Evolutionary conservation across 371 early-diverging fungal species (phyloP), one percentile per base, ranked within the genome.

Genomic region (Mucor piriformis): DNA sequence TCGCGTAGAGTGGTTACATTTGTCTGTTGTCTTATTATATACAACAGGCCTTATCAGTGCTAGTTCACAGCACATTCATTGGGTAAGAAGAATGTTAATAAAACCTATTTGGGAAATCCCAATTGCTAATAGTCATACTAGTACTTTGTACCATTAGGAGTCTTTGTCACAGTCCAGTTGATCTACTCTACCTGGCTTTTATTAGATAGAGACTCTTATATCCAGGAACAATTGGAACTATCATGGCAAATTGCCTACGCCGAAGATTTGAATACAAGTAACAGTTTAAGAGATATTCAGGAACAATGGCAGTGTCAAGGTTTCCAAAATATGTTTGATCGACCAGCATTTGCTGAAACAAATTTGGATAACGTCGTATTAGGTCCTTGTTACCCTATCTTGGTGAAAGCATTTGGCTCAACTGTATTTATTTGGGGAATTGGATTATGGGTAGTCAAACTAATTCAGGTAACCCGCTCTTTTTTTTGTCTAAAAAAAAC

Each of bases 241-340:
- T 57, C 58, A 15, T 57, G 58, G 58, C n/a, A 57, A 8, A 18
- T 24, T 4, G 27, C 58, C 6, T 57, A 57, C 16, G 16, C n/a
- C 8, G 20, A 34, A 12, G 43, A 24, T 23, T 12, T 5, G 0
- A 15, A 33, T 8, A 11, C 2, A 2, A 21, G 23, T 16, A 6
- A 3, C 21, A 34, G 44, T 16, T 33, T 57, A 21, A 40, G 38
- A 13, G 20, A 57, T 13, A 38, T 57, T 20, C 58, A 57, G 29
- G 40, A 38, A 21, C 58, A 50, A 18, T 57, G 58, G 58, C 50
- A 57, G 6, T 57, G 58, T 42, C 58, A 57, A 21, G 58, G 58
- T 3, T 57, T 57, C 32, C 18, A 24, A 2, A 20, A 24, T 7
- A 15, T 38, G 12, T 29, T 32, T 10, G 58, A 57, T 32, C 42